A percentile compares a stretch with the other conserved stretches of the same genome.
phyloP scores from a whole-genome alignment of 2,329 filamentous ascomycete species.

The Colletotrichum scovillei region DNA sequence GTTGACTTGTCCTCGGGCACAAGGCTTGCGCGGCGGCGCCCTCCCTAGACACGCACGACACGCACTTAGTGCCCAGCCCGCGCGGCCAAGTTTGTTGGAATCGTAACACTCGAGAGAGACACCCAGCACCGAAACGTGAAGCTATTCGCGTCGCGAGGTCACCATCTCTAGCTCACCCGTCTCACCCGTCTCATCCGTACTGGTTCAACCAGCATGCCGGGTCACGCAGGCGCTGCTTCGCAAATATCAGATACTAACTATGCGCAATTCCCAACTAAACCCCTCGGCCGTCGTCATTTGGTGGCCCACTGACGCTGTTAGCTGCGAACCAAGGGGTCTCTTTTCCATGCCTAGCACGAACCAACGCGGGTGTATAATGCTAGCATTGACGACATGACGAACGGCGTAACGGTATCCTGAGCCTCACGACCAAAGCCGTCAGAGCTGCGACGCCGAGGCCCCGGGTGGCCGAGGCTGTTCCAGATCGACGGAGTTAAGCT shows the following conservation, averaged over 20 bases:
- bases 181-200: not conserved
- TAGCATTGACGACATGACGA: not conserved
- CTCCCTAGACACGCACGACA: not conserved
- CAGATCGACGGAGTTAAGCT: not conserved
- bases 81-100: not conserved
- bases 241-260: not conserved
- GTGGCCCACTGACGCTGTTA: not conserved
- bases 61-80: not conserved
- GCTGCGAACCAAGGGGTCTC: not conserved
- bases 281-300: not conserved
- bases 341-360: not conserved
- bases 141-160: not conserved
- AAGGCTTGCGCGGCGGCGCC: not conserved
- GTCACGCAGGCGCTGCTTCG: no score
- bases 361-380: not conserved
- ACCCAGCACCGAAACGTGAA: not conserved
- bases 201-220: not conserved
- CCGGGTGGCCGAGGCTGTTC: not conserved
- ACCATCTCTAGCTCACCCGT: not conserved
- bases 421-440: not conserved
- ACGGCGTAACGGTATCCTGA: not conserved
- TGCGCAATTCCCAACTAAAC: not conserved
- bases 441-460: not conserved
- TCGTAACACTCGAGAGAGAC: not conserved
- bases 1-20: not conserved